Evolutionary conservation across 495 filamentous ascomycete species (phyloP), one percentile per base, ranked within the genome.

Genomic region (Penicillium lividum): DNA sequence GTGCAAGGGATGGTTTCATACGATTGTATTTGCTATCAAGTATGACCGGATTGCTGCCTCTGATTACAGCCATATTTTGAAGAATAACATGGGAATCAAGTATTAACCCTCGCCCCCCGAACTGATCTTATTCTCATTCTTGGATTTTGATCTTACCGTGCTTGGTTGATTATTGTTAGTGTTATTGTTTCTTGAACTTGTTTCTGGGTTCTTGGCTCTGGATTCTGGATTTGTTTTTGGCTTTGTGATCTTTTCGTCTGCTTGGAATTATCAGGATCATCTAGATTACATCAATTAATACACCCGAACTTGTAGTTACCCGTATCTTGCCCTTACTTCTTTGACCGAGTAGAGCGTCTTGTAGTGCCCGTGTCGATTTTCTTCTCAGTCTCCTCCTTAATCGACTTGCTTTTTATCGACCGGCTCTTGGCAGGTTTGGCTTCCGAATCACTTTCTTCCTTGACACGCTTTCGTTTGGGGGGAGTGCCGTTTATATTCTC

Each of bases 1-100:
- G 74, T 75, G 81, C 81, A 48, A 55, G 6, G 84, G 82, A 4
- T 62, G 77, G 68, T 78, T 70, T 56, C 65, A 73, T 11, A 51
- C 16, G 1, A 63, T 79, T 16, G 30, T 67, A 15, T 79, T 77
- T 56, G 74, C 72, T 7, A 60, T 78, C 22, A 22, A 22, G 22
- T 22, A 22, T 22, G 22, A 22, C 22, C 22, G 22, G 22, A 22
- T 22, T 22, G 22, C 22, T 22, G 22, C 22, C 22, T 22, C 22
- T 22, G 22, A 22, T 22, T 22, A 22, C 22, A 22, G 1, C 22
- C 22, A 22, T 2, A 22, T 22, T 22, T 22, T 1, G 22, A 22
- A 22, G 22, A 22, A 2, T 1, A 22, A 22, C 22, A 22, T 22
- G 22, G 22, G 2, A 22, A 22, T 22, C 22, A 22, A 22, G 22